Evolutionary conservation across 768 basidiomycete species (phyloP), one percentile per base, ranked within the genome.

Genomic region (Leccinum rimulosum): DNA sequence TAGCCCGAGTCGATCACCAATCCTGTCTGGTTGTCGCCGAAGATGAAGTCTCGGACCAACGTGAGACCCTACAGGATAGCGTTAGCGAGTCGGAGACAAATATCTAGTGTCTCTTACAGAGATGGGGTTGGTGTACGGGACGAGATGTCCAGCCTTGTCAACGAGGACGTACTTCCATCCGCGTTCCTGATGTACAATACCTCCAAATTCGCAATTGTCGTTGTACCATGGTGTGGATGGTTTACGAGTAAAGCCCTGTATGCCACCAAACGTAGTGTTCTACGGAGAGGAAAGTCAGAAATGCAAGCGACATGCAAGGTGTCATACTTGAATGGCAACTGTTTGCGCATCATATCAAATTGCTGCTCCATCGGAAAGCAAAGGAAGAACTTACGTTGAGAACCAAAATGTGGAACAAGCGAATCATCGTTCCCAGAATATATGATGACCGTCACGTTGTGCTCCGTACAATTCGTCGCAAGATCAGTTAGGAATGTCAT

Each of bases 191-290:
- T 88, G 87, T 17, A 89, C 80, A 28, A 88, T 84, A 0, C 88
- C 88, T 0, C 81, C 86, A 52, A 83, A 77, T 51, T 82, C 73
- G 14, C 82, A 82, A 0, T 68, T 65, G 52, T 87, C 84, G 57
- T 84, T 82, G 54, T 72, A 74, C 87, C 87, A 90, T 0, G 83
- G 81, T 1, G 89, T 90, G 0, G 82, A 78, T 3, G 89, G 89
- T 57, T 78, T 81, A 47, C 82, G 77, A 0, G 86, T 83, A 69
- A 91, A 91, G 2, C 89, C 89, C 71, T 86, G 86, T 43, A 85
- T 84, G 8, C 88, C 88, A 28, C 88, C 87, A 66, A 90, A 91
- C 1, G 88, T 90, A n/a, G 87, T 88, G 66, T 91, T 91, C 85
- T 89, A 59, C 0, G 56, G 11, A 2, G 38, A 1, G 30, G 22